Evolutionary conservation across 805 yeast genomes (phyloP).

Genomic region (Starmera quercuum): DNA sequence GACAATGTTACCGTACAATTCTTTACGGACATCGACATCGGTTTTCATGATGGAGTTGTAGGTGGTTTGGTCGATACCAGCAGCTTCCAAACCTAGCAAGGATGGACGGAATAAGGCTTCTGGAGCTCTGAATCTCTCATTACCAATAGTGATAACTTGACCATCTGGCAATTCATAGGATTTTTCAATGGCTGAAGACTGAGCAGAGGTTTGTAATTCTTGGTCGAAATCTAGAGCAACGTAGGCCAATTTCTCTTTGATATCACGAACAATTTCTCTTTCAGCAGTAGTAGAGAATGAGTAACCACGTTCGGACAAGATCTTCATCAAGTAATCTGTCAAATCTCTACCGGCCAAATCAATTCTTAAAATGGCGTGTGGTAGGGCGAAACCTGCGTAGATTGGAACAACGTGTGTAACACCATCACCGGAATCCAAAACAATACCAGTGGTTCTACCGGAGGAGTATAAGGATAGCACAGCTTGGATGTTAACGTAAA

Average conservation of each 20-base stretch:
- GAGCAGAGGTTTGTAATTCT: conserved; percentile 98
- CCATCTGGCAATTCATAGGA: conserved; percentile 99
- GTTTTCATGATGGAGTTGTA: conserved; percentile 82
- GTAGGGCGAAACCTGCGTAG: conserved; percentile 98
- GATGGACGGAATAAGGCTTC: conserved; percentile 99
- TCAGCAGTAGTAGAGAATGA: conserved; percentile 98
- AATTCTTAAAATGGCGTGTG: conserved; percentile 97
- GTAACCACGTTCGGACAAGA: conserved; percentile 98
- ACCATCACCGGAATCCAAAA: conserved; percentile 99
- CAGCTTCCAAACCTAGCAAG: conserved; percentile 83
- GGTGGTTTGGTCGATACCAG: conserved; percentile 97
- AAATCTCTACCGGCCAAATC: conserved; percentile 99
- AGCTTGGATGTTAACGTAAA: conserved; percentile 98
- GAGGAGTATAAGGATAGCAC: conserved; percentile 96
- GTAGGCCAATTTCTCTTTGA: conserved; percentile 98
- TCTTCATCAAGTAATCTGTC: conserved; percentile 98
- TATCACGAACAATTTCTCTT: conserved; percentile 85
- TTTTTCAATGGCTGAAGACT: conserved; percentile 96
- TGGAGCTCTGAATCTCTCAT: conserved; percentile 99
- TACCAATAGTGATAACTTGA: conserved; percentile 98
- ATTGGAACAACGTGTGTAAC: conserved; percentile 99
- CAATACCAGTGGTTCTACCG: conserved; percentile 99
- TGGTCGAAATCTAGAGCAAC: conserved; percentile 99
- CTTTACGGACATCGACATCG: conserved; percentile 98
- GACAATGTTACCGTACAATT: conserved; percentile 97